Conservation (phyloP, 768 basidiomycete genomes). For the Nevesoporus exiguus region DNA sequence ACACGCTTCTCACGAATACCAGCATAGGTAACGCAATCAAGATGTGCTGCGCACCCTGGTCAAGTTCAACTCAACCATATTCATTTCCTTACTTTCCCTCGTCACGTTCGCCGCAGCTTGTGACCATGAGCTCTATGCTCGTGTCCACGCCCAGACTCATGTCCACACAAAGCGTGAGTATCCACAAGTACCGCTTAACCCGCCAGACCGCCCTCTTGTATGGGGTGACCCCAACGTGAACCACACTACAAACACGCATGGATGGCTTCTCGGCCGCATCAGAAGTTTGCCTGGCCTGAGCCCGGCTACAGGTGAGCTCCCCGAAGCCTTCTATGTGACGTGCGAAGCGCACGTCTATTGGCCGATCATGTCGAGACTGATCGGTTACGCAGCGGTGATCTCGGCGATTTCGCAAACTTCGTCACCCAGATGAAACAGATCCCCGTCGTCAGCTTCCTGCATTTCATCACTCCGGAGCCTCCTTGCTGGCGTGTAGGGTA, state of each 20-base stretch:
- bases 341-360: neutral
- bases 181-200: constrained; percentile 42
- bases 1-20: neutral
- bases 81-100: constrained; percentile 18
- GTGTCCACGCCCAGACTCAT: constrained; percentile 32
- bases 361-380: neutral
- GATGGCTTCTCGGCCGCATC: constrained; percentile 85
- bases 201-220: constrained; percentile 64
- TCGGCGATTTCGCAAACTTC: constrained; percentile 86
- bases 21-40: neutral
- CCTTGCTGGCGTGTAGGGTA: constrained; percentile 20
- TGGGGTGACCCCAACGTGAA: constrained; percentile 92
- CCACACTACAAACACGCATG: constrained; percentile 82
- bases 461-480: neutral
- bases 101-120: constrained; percentile 22
- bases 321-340: neutral
- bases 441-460: constrained; percentile 45
- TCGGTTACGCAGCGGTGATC: constrained; percentile 42
- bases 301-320: constrained; percentile 61
- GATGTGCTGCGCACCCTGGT: neutral
- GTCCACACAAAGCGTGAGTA: constrained; percentile 35
- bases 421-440: constrained; percentile 76
- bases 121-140: constrained; percentile 11
- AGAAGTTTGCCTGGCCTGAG: constrained; percentile 67
- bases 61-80: constrained; percentile 2